Evolutionary conservation across 179 eudicot species (phyloP), one percentile per base, ranked within the genome.

Genomic region (Carnegiea gigantea): DNA sequence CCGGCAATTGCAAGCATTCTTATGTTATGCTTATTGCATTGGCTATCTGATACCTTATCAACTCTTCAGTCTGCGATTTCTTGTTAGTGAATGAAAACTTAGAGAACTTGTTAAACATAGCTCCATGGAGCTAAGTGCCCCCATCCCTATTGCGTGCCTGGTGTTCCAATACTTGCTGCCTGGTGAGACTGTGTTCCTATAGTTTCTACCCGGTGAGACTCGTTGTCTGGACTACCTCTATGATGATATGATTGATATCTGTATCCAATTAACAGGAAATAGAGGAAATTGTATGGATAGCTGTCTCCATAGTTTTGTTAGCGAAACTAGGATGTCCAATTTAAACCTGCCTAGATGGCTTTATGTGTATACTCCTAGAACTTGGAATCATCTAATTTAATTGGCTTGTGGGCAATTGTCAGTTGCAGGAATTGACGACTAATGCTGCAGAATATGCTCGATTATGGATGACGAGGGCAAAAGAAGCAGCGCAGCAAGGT

Each of bases 401-500:
- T 36, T 36, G 18, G 40, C 73, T 70, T 70, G 44, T 80, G 77
- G 79, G 79, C 23, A 38, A 40, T 14, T 81, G 49, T 49, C 89
- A 89, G 92, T 81, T 89, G 81, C 86, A 84, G 83, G 89, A 86
- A 54, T 75, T 86, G 85, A 76, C 86, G 24, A 83, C 33, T 83
- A 84, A 84, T 81, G 92, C 90, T 14, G 87, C 89, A 9, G 89
- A 89, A 26, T 85, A 59, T 77, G 92, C 88, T 80, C 88, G 76
- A 71, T 65, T 48, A 67, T 89, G 92, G 92, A 26, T 89, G 86
- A 62, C 30, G 44, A 87, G 84, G 79, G 90, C 89, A 65, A 88
- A 84, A 82, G 90, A 86, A 77, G 88, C 89, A 64, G 85, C 92
- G 65, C 81, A 71, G 44, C 90, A 68, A 86, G 92, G 92, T 86